Evolutionary conservation across 75 land plant species (phyloP).

Genomic region (Ceratopteris richardii): DNA sequence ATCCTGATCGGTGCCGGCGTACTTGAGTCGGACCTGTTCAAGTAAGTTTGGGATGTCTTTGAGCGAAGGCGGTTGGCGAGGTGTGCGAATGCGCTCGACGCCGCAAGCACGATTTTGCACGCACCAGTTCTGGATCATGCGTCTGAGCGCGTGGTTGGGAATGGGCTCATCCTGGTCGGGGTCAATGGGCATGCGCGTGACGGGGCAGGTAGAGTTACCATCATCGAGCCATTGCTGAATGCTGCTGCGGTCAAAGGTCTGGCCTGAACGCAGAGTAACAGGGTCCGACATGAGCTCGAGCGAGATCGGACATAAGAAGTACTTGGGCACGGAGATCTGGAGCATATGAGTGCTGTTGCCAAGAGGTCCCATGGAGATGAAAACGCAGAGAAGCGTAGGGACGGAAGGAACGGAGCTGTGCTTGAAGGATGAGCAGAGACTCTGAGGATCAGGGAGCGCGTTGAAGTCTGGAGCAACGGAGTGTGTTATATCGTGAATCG

Average conservation of each 20-base stretch:
- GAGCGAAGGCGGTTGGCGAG: slow-evolving; percentile 27
- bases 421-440: no score
- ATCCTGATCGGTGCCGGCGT: neutral
- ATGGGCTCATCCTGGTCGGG: slow-evolving; percentile 5
- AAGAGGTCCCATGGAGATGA: no score
- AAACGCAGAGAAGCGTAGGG: no score
- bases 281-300: slow-evolving; percentile 46
- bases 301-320: slow-evolving; percentile 38
- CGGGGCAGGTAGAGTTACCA: slow-evolving; percentile 32
- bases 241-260: slow-evolving; percentile 39
- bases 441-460: no score
- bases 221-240: slow-evolving; percentile 44
- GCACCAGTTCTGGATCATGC: slow-evolving; percentile 56
- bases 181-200: slow-evolving; percentile 16
- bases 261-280: slow-evolving; percentile 35
- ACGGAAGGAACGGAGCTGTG: no score
- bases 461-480: no score
- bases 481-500: no score
- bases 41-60: slow-evolving; percentile 21
- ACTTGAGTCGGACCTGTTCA: slow-evolving; percentile 2
- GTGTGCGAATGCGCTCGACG: slow-evolving; percentile 47
- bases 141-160: slow-evolving; percentile 47
- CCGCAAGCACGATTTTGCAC: slow-evolving; percentile 31
- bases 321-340: slow-evolving; percentile 15
- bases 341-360: neutral